A percentile compares a stretch with the other conserved stretches of the same genome.
phyloP scores from a whole-genome alignment of 1,284 basidiomycete species.

The Ustilago curta region DNA sequence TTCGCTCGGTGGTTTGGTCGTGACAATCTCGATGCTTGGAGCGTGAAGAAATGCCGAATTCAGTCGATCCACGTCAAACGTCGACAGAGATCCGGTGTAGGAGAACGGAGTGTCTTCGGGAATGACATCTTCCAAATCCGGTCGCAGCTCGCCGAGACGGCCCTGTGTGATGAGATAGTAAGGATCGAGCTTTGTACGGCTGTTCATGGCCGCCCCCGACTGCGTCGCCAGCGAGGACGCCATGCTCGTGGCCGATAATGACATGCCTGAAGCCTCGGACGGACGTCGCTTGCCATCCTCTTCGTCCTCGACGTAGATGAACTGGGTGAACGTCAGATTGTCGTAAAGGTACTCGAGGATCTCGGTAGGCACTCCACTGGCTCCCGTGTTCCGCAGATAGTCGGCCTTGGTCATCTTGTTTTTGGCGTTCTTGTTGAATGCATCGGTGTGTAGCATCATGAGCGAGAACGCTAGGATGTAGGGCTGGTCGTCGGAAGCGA shows the following conservation, averaged over 20 bases:
- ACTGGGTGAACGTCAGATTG: constrained; percentile 91
- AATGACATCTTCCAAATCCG: constrained; percentile 58
- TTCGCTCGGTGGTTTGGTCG: constrained; percentile 29
- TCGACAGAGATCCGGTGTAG: constrained; percentile 43
- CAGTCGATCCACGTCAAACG: constrained; percentile 48
- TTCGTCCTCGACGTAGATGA: constrained; percentile 90
- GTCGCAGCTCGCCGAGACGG: constrained; percentile 77
- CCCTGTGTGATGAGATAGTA: constrained; percentile 88
- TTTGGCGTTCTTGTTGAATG: constrained; percentile 97
- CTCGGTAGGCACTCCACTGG: constrained; percentile 85
- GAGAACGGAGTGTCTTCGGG: constrained; percentile 58
- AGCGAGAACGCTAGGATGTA: constrained; percentile 97
- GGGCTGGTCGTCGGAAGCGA: constrained; percentile 80
- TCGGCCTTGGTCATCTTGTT: constrained; percentile 82
- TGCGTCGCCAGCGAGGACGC: constrained; percentile 21
- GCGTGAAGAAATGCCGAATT: constrained; percentile 54
- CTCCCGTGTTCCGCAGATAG: constrained; percentile 58
- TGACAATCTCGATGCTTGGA: constrained; percentile 63
- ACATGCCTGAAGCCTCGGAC: constrained; percentile 32
- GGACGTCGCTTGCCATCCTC: constrained; percentile 35
- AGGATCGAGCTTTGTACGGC: constrained; percentile 81
- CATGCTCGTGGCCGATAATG: constrained; percentile 8
- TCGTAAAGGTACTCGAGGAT: constrained; percentile 96
- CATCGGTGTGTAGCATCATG: constrained; percentile 98
- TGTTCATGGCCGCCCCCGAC: constrained; percentile 17